Conservation (phyloP, 2,329 filamentous ascomycete species). For the Dryadomyces sulphureus region DNA sequence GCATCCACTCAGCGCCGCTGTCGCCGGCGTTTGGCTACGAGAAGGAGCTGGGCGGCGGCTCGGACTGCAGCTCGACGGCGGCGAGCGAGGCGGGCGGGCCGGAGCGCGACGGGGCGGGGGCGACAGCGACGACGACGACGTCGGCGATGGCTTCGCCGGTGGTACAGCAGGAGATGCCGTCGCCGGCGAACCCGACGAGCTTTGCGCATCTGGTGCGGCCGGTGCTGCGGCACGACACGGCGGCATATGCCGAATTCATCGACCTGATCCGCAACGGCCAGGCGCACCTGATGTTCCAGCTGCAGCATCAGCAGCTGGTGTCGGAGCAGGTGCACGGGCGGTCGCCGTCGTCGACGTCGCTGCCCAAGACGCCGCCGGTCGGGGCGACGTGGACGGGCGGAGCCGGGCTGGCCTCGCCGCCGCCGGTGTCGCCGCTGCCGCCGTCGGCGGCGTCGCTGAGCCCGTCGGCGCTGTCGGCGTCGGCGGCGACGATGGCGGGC, state of each 20-base stretch:
- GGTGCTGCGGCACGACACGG: constrained; percentile 67
- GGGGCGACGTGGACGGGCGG: constrained; percentile 19
- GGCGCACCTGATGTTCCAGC: constrained; percentile 7
- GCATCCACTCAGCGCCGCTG: constrained; percentile 52
- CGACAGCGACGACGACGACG: not conserved
- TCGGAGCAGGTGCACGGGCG: constrained; percentile 43
- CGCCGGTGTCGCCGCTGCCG: constrained; percentile 25
- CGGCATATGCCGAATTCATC: constrained; percentile 73
- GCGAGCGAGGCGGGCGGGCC: constrained; percentile 7
- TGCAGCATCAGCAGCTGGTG: constrained; percentile 19
- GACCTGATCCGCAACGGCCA: constrained; percentile 54
- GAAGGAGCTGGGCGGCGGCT: constrained; percentile 21
- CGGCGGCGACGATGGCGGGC: constrained; percentile 12
- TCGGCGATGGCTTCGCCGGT: not conserved
- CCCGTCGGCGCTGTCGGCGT: constrained; percentile 8
- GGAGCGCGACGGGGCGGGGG: not conserved
- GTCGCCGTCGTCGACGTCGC: constrained; percentile 36
- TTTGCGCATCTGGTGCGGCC: constrained; percentile 75
- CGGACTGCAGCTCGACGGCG: constrained; percentile 22
- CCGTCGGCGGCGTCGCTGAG: constrained; percentile 22
- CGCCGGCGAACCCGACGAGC: constrained; percentile 48
- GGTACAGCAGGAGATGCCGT: constrained; percentile 15
- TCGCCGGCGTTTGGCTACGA: constrained; percentile 63
- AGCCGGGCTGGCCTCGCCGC: constrained; percentile 25
- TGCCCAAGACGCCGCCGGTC: constrained; percentile 18